A percentile compares a stretch with the other conserved stretches of the same genome.
These are phyloP conservation scores for Lobosporangium transversale DNA, from an alignment of 192 early-diverging fungal species.

Conservation along the genomic window DNA sequence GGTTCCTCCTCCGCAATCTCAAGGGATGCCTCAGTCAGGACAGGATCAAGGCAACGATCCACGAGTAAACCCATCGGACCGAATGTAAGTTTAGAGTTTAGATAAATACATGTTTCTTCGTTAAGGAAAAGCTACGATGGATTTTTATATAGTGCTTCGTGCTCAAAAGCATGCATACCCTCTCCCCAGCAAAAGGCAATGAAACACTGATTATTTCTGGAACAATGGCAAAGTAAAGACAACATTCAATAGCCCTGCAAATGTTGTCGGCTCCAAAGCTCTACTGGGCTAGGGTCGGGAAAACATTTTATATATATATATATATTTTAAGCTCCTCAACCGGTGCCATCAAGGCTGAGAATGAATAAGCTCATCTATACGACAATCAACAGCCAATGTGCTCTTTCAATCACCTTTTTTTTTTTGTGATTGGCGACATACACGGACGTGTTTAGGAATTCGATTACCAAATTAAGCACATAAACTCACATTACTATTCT, in stretches of 20 bases:
- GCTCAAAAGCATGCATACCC: not conserved
- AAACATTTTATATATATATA: not conserved
- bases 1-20: conserved; percentile 12
- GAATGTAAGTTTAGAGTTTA: conserved; percentile 20
- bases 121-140: not conserved
- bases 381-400: not conserved
- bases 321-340: too few relatives aligned
- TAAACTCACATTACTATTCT: too few relatives aligned
- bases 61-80: conserved; percentile 32
- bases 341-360: not conserved
- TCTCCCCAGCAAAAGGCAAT: not conserved
- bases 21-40: conserved; percentile 22
- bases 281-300: too few relatives aligned
- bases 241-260: not conserved
- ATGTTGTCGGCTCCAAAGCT: too few relatives aligned
- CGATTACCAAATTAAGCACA: too few relatives aligned
- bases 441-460: too few relatives aligned
- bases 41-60: conserved; percentile 33
- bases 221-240: not conserved
- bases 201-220: not conserved
- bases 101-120: not conserved
- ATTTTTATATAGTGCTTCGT: not conserved
- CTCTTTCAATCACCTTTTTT: not conserved
- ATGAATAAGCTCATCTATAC: too few relatives aligned
- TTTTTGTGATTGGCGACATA: conserved; percentile 6